Base-by-base conservation (phyloP, 164 flowering plant species). In the Magnolia changhungtana region DNA sequence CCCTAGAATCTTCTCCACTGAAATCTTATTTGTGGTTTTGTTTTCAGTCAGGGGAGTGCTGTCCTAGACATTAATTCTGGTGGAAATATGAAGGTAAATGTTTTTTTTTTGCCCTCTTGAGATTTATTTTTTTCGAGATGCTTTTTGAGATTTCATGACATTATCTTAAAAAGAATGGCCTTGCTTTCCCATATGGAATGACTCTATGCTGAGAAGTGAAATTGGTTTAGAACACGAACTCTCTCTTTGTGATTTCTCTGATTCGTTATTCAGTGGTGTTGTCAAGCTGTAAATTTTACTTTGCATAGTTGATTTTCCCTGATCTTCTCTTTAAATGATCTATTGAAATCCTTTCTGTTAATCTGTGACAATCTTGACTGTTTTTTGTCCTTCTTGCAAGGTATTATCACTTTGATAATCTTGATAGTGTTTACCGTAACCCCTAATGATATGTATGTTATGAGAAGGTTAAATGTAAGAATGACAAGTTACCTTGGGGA, bases 41-140 rank as follows among this genome's bases (percentile, higher is more conserved):
- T 14, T 50, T 50, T 23, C 92, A 95, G 99, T 74, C 94, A 93
- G 78, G 99, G 99, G 78, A 95, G 99, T 89, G 92, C 98, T 9
- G 65, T 89, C 49, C 82, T 95, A 86, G 99, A 95, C 80, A 75
- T 87, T 71, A 81, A 72, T 72, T 79, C 95, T 79, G 99, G 99
- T 80, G 99, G 99, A 82, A 92, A 91, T 78, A 90, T 95, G 95
- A 84, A 84, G 78, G 99, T 89, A 84, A 88, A 92, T 18, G 67
- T 58, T 1, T 21, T 5, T 27, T 21, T 61, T 55, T 8, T 20
- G 24, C 24, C 24, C 24, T 19, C 21, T 3, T 11, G 31, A 51
- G 58, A 51, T 7, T 51, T 51, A 7, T 55, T 16, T 55, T 55
- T 55, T 55, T 16, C 37, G 2, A 31, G 37, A 31, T 31, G 37